Percentiles rank a stretch among this genome's conserved stretches.
These are phyloP conservation scores for Knufia fluminis DNA, from an alignment of 2,329 filamentous ascomycete species.

Conservation along the genomic window DNA sequence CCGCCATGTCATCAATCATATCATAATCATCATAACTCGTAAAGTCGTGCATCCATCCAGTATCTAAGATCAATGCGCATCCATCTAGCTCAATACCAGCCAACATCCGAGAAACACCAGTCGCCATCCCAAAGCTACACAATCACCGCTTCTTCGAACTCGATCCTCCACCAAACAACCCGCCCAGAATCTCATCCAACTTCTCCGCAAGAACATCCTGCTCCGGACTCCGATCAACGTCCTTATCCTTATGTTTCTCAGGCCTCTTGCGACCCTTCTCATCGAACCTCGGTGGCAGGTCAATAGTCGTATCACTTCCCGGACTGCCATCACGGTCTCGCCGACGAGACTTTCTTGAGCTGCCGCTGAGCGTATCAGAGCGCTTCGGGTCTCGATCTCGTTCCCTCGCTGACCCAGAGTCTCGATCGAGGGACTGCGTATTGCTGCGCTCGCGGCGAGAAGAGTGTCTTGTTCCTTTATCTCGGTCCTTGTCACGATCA, in stretches of 20 bases:
- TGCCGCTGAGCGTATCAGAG: slow-evolving; percentile 10
- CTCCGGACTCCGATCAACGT: background rate
- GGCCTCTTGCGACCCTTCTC: slow-evolving; percentile 31
- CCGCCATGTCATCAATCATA: background rate
- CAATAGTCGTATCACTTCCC: slow-evolving; percentile 37
- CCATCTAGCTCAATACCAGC: too few relatives aligned
- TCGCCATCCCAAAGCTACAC: too few relatives aligned
- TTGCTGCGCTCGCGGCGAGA: slow-evolving; percentile 1
- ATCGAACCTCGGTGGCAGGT: slow-evolving; percentile 37
- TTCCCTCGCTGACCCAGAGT: slow-evolving; percentile 1
- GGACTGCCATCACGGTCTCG: slow-evolving; percentile 15
- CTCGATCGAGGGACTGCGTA: slow-evolving; percentile 3
- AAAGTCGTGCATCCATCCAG: background rate
- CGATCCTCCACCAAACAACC: slow-evolving; percentile 8
- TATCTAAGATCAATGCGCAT: too few relatives aligned
- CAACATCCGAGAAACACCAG: too few relatives aligned
- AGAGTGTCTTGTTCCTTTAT: slow-evolving; percentile 3
- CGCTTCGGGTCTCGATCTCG: slow-evolving; percentile 5
- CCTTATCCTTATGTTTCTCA: slow-evolving; percentile 21
- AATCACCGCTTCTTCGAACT: background rate
- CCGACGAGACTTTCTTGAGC: slow-evolving; percentile 13
- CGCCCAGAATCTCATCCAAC: slow-evolving; percentile 30
- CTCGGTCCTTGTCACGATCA: slow-evolving; percentile 9
- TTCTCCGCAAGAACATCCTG: slow-evolving; percentile 28
- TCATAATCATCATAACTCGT: background rate